Base-by-base conservation (phyloP, 805 yeast species). In the Yamadazyma kitorensis region DNA sequence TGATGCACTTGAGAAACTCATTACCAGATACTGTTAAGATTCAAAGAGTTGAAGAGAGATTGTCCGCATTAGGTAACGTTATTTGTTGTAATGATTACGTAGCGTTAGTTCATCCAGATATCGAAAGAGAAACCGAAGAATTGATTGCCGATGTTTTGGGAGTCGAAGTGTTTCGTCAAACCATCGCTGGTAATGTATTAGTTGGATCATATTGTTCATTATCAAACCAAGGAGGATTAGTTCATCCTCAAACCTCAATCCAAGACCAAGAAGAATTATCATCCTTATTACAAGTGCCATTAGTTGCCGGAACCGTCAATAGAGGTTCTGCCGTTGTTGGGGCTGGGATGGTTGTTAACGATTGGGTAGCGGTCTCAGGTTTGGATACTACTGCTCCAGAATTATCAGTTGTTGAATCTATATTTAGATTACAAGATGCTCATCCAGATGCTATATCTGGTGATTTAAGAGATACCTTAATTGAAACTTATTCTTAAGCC, bases 31-130 rank as follows among this genome's bases (percentile, higher is more conserved):
- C 81, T 33, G 96, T 93, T 48, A 89, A 85, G 65, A 88, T 93
- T 52, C 98, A 93, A 69, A 80, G 99, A 62, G 96, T 94, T 24
- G 99, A 93, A 67, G 99, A 93, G 70, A 80, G 98, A 59, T 72
- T 93, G 44, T 85, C 96, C 33, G 98, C 99, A 10, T 70, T 93
- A 47, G 99, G 99, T 52, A 93, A 93, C 52, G 98, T 93, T 44
- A 88, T 93, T 55, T 91, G 98, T 67, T 91, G 98, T 69, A 93
- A 93, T 64, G 99, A 93, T 64, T 93, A 93, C 59, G 99, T 94
- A 51, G 99, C 99, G 3, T 76, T 93, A 47, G 98, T 93, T 35
- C 99, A 93, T 64, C 99, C 99, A 33, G 99, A 93, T 69, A 87
- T 93, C 47, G 99, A 93, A 72, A 82, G 98, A 60, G 99, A 93